These are phyloP conservation scores for Mortierella sp. DNA, from an alignment of 371 early-diverging fungal species.

Conservation along the genomic window DNA sequence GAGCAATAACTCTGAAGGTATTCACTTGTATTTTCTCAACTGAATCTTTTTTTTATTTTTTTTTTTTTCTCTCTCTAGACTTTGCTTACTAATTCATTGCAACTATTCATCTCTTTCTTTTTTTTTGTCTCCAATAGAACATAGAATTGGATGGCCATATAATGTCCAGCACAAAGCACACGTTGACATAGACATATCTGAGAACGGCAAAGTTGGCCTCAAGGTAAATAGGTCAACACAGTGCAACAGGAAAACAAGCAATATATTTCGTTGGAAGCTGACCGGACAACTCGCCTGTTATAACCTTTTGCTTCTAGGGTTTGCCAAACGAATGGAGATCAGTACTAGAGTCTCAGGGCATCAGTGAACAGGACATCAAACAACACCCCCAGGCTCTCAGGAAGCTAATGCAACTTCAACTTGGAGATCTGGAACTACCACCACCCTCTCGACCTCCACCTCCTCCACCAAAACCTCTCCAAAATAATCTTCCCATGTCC, in stretches of 20 bases:
- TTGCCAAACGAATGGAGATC: conserved; percentile 71
- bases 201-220: conserved; percentile 58
- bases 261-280: too few species aligned
- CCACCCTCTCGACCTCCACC: conserved; percentile 51
- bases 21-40: not conserved
- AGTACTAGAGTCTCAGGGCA: conserved; percentile 66
- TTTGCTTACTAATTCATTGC: conserved; percentile 15
- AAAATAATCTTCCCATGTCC: conserved; percentile 20
- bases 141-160: conserved; percentile 71
- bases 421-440: conserved; percentile 50
- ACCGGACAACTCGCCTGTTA: not conserved
- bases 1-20: conserved; percentile 23
- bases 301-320: conserved; percentile 50
- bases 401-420: conserved; percentile 67
- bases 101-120: conserved; percentile 31
- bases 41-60: not conserved
- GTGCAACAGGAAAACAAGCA: not conserved
- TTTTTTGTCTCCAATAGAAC: conserved; percentile 22
- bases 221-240: conserved; percentile 53
- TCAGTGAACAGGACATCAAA: conserved; percentile 67
- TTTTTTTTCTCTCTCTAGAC: not conserved
- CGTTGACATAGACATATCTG: conserved; percentile 64
- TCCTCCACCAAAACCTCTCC: conserved; percentile 46
- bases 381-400: conserved; percentile 67
- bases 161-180: conserved; percentile 74